Conservation (phyloP, 2,329 filamentous ascomycete genomes). For the Phaeoacremonium minimum region DNA sequence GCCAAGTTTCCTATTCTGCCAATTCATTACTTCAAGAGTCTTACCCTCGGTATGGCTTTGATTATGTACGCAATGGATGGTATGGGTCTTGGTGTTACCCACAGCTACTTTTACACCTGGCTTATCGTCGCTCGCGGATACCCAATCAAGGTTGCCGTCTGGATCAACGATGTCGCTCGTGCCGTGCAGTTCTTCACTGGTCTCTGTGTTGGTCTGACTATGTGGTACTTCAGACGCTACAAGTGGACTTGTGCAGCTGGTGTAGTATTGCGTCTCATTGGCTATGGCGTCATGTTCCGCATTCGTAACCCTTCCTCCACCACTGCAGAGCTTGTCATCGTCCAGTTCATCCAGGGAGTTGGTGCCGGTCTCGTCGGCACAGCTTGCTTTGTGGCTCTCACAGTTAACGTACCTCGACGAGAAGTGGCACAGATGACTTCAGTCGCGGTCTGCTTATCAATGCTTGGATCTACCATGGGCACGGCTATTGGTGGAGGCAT, state of each 20-base stretch:
- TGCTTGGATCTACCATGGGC: constrained; percentile 30
- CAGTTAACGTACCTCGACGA: constrained; percentile 33
- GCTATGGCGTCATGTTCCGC: constrained; percentile 46
- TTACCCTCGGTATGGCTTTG: constrained; percentile 36
- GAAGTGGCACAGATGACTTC: constrained; percentile 43
- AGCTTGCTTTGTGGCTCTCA: background rate
- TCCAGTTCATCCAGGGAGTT: constrained; percentile 42
- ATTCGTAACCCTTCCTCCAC: constrained; percentile 37
- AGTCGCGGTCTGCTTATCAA: constrained; percentile 35
- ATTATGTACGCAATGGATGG: constrained; percentile 34
- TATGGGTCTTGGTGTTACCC: constrained; percentile 36
- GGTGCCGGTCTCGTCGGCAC: constrained; percentile 22
- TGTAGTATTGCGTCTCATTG: constrained; percentile 34
- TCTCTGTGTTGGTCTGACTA: constrained; percentile 31
- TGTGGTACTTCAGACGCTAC: constrained; percentile 35
- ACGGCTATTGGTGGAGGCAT: constrained; percentile 40
- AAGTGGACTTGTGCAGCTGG: constrained; percentile 40
- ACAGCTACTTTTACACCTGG: constrained; percentile 38
- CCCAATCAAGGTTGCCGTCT: constrained; percentile 33
- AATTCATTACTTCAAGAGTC: constrained; percentile 35
- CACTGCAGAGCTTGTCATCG: constrained; percentile 37
- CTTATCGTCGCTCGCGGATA: constrained; percentile 34
- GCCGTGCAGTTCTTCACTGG: constrained; percentile 36
- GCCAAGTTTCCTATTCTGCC: constrained; percentile 41
- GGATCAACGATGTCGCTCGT: constrained; percentile 28